phyloP scores from a whole-genome alignment of 495 filamentous ascomycete species.

The Podospora bellae-mahoneyi region DNA sequence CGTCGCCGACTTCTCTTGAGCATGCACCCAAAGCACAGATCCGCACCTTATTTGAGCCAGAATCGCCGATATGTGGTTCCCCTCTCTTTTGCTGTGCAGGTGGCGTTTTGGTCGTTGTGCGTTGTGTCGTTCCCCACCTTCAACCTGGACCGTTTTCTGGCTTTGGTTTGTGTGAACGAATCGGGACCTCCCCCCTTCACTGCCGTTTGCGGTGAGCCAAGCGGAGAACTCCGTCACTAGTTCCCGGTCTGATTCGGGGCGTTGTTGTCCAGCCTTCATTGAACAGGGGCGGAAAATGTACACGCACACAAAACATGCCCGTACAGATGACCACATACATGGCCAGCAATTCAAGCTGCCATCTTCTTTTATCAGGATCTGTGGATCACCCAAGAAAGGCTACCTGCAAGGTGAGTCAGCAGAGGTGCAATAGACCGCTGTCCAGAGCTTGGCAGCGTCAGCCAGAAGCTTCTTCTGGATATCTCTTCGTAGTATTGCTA shows the following conservation, averaged over 20 bases:
- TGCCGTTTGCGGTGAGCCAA: neutral
- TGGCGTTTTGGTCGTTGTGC: neutral
- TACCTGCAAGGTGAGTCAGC: neutral
- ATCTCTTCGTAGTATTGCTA: neutral
- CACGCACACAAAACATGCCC: neutral
- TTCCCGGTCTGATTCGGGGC: neutral
- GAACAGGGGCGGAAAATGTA: neutral
- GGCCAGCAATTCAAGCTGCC: neutral
- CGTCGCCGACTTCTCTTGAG: slow-evolving; percentile 1
- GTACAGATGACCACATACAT: no score
- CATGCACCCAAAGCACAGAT: neutral
- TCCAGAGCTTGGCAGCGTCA: neutral
- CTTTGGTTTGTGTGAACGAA: neutral
- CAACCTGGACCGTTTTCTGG: neutral
- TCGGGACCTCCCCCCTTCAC: neutral
- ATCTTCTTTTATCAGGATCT: neutral
- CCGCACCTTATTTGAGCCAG: neutral
- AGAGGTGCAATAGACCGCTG: neutral
- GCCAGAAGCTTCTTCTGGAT: neutral
- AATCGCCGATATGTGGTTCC: neutral
- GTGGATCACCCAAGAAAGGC: neutral
- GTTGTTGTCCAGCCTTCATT: neutral
- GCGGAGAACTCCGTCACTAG: neutral
- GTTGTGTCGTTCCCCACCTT: neutral
- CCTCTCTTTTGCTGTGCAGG: neutral